Percentiles rank a stretch among this genome's conserved stretches.
phyloP scores from a whole-genome alignment of 805 yeast genomes.

The Barnettozyma botsteinii region DNA sequence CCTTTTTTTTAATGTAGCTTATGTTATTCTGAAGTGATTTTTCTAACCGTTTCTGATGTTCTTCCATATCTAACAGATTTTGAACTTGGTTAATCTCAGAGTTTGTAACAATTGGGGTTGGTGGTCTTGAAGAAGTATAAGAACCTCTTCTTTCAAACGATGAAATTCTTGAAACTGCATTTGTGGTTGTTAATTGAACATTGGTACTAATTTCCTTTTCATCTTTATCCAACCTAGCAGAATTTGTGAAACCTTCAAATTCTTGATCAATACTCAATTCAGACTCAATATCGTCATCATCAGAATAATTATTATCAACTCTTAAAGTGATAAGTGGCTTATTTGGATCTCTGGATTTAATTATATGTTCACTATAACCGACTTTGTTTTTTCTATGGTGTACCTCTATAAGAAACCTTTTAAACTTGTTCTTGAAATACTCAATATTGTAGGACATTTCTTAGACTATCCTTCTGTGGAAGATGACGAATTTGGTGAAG shows the following conservation, averaged over 20 bases:
- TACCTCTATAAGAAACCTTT: slow-evolving; percentile 10
- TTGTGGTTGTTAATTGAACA: neutral
- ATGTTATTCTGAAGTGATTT: slow-evolving; percentile 4
- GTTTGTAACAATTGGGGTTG: neutral
- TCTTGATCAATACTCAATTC: neutral
- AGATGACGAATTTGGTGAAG: too few relatives aligned
- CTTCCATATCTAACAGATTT: neutral
- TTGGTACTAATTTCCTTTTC: neutral
- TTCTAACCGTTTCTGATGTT: slow-evolving; percentile 7
- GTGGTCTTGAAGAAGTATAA: neutral
- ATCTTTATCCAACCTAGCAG: neutral
- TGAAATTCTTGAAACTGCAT: slow-evolving; percentile 2
- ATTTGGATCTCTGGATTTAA: slow-evolving; percentile 6
- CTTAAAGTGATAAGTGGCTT: slow-evolving; percentile 10
- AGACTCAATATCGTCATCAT: neutral
- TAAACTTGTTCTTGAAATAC: slow-evolving; percentile 9
- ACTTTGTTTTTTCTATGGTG: slow-evolving; percentile 11
- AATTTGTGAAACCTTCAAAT: slow-evolving; percentile 6
- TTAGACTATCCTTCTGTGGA: too few relatives aligned
- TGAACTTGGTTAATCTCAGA: neutral
- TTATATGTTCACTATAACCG: slow-evolving; percentile 5
- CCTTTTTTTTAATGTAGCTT: slow-evolving; percentile 11
- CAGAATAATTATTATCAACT: neutral
- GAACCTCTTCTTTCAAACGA: slow-evolving; percentile 2
- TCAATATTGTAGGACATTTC: slow-evolving; percentile 4